Evolutionary conservation across 75 land plant species (phyloP).

Genomic region (Isoetes taiwanensis): DNA sequence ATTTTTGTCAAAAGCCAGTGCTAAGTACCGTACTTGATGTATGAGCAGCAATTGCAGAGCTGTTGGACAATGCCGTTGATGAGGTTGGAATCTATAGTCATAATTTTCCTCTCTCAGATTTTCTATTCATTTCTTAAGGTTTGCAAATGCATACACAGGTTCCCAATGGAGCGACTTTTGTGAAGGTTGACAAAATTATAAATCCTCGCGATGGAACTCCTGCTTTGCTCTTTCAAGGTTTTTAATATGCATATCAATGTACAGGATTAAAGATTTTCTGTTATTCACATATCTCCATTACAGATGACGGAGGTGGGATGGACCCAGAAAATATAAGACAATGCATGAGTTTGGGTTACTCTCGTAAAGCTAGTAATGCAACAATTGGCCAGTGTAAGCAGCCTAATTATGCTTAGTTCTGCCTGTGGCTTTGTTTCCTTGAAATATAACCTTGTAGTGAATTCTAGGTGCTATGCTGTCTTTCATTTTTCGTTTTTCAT

Average conservation of each 20-base stretch:
- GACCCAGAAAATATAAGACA: background rate
- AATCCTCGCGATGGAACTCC: constrained; percentile 56
- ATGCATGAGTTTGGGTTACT: constrained; percentile 6
- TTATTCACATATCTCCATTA: background rate
- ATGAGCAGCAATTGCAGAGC: constrained; percentile 75
- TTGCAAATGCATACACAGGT: too few relatives aligned
- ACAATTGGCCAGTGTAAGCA: constrained; percentile 2
- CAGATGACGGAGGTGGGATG: constrained; percentile 7
- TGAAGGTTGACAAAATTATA: constrained; percentile 44
- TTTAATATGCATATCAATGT: background rate
- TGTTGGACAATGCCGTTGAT: constrained; percentile 88
- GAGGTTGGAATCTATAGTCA: constrained; percentile 41
- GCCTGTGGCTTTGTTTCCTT: background rate
- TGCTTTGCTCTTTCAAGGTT: constrained; percentile 79
- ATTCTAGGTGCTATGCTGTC: too few relatives aligned
- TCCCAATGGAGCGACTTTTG: constrained; percentile 87
- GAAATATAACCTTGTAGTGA: background rate
- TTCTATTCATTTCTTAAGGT: background rate
- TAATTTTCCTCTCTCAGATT: background rate
- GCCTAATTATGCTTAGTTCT: background rate
- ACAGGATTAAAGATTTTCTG: too few relatives aligned
- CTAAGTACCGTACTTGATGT: constrained; percentile 3
- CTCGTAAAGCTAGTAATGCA: background rate
- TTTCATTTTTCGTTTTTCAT: too few relatives aligned
- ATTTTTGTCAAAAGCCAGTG: background rate